These are phyloP conservation scores for Exophiala alcalophila DNA, from an alignment of 2,329 filamentous ascomycete genomes.

Conservation along the genomic window DNA sequence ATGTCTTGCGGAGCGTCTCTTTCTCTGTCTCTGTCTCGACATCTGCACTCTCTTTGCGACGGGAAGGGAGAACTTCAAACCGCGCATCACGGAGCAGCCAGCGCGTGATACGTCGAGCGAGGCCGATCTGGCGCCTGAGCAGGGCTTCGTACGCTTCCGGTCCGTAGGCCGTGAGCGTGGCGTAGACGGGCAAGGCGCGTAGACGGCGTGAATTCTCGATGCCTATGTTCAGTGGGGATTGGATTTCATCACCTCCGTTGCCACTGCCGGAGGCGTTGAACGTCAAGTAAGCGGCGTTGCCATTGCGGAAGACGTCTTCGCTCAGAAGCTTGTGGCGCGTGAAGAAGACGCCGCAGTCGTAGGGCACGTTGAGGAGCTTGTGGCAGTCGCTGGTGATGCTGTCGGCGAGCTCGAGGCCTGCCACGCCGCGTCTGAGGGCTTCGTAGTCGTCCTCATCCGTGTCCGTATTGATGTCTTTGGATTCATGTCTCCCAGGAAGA, in stretches of 20 bases:
- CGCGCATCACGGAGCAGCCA: constrained; percentile 60
- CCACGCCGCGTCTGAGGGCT: constrained; percentile 48
- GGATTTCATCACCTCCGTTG: constrained; percentile 48
- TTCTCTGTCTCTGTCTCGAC: constrained; percentile 38
- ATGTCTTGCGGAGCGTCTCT: constrained; percentile 53
- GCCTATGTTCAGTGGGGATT: constrained; percentile 81
- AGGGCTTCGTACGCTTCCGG: constrained; percentile 65
- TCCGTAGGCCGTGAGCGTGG: constrained; percentile 73
- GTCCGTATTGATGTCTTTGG: constrained; percentile 41
- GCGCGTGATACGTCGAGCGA: constrained; percentile 65
- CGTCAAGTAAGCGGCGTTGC: constrained; percentile 70
- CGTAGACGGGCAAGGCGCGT: constrained; percentile 84
- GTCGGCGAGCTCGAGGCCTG: constrained; percentile 76
- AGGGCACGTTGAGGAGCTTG: constrained; percentile 92
- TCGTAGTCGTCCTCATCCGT: constrained; percentile 55
- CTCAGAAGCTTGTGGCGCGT: constrained; percentile 61
- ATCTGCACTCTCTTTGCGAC: constrained; percentile 16
- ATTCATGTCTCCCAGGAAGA: constrained; percentile 51
- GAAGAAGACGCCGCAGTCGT: constrained; percentile 89
- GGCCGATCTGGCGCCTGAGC: constrained; percentile 66
- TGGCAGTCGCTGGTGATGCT: constrained; percentile 85
- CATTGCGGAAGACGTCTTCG: constrained; percentile 70
- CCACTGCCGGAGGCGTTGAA: constrained; percentile 27
- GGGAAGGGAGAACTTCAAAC: constrained; percentile 64
- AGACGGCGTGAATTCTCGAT: constrained; percentile 90